phyloP scores from a whole-genome alignment of 495 filamentous ascomycete species.

The Aspergillus coremiiformis region DNA sequence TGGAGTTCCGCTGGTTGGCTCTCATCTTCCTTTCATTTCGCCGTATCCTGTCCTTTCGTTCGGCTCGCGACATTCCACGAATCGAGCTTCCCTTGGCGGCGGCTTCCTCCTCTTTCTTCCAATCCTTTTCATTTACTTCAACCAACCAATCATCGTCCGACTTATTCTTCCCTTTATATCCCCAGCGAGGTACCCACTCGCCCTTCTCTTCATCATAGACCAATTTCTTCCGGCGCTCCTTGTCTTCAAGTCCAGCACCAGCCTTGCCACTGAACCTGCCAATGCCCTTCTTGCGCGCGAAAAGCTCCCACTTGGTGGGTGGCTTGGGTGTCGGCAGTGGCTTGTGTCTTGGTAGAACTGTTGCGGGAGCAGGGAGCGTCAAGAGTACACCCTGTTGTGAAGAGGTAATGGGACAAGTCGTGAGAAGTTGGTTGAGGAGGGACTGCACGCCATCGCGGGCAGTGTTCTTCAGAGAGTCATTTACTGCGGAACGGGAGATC shows the following conservation, averaged over 20 bases:
- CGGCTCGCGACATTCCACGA: slow-evolving; percentile 53
- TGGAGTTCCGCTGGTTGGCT: slow-evolving; percentile 53
- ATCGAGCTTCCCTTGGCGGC: slow-evolving; percentile 54
- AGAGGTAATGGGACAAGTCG: slow-evolving; percentile 67
- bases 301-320: slow-evolving; percentile 88
- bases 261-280: slow-evolving; percentile 41
- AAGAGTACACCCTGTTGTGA: slow-evolving; percentile 62
- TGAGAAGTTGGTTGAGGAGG: slow-evolving; percentile 83
- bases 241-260: slow-evolving; percentile 36
- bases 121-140: slow-evolving; percentile 73
- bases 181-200: slow-evolving; percentile 89
- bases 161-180: slow-evolving; percentile 90
- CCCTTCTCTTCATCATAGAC: slow-evolving; percentile 77
- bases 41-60: slow-evolving; percentile 57
- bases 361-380: slow-evolving; percentile 60
- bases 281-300: slow-evolving; percentile 94
- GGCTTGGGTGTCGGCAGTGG: slow-evolving; percentile 70
- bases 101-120: slow-evolving; percentile 53
- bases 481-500: slow-evolving; percentile 31
- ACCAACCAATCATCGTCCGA: slow-evolving; percentile 74
- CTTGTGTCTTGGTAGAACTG: slow-evolving; percentile 78
- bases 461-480: slow-evolving; percentile 50
- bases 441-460: slow-evolving; percentile 84
- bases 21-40: slow-evolving; percentile 65
- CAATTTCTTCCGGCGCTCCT: slow-evolving; percentile 68